phyloP scores from a whole-genome alignment of 2,329 filamentous ascomycete species.

The Colletotrichum camelliae region DNA sequence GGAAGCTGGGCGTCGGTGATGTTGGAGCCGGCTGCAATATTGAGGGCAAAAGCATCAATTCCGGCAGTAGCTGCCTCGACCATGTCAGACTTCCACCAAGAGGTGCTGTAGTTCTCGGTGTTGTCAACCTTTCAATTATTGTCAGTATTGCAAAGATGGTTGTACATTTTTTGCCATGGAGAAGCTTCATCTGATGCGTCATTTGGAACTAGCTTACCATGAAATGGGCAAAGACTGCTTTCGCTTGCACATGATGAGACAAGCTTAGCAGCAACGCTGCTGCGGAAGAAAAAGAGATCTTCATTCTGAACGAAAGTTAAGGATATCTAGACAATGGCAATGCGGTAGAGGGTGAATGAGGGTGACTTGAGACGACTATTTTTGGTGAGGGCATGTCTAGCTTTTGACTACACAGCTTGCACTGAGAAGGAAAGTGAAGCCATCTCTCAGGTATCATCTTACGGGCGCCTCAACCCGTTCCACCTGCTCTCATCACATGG shows the following conservation, averaged over 20 bases:
- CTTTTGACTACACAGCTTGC: neutral
- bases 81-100: neutral
- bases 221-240: neutral
- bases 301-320: neutral
- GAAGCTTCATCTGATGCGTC: rapidly evolving
- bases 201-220: neutral
- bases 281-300: neutral
- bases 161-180: rapidly evolving
- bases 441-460: neutral
- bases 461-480: neutral
- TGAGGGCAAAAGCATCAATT: neutral
- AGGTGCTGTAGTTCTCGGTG: neutral
- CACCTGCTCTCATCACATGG: neutral
- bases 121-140: neutral
- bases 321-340: neutral
- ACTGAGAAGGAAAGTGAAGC: neutral
- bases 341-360: rapidly evolving
- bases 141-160: neutral
- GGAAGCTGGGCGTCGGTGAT: neutral
- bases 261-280: neutral
- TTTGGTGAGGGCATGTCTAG: neutral
- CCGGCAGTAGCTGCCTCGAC: neutral
- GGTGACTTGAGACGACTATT: rapidly evolving
- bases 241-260: neutral
- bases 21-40: neutral